phyloP scores from a whole-genome alignment of 1,139 yeast genomes.

The Arxiozyma telluris region DNA sequence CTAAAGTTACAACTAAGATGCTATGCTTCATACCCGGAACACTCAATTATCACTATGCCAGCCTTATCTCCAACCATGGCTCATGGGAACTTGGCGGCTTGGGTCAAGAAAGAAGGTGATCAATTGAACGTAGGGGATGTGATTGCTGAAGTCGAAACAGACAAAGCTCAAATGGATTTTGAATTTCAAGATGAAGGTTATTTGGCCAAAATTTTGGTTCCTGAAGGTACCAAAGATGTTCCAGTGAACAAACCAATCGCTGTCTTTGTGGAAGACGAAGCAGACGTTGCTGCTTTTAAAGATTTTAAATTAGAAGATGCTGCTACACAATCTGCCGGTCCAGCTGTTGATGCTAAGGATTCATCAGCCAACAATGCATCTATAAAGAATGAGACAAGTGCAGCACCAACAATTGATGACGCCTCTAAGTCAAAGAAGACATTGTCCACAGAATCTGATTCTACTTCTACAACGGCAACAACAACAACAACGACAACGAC shows the following conservation, averaged over 20 bases:
- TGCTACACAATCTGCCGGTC: slow-evolving; percentile 21
- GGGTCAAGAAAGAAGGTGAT: slow-evolving; percentile 89
- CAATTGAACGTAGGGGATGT: slow-evolving; percentile 83
- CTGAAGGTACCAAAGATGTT: slow-evolving; percentile 80
- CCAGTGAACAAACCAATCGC: slow-evolving; percentile 96
- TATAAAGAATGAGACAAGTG: not conserved
- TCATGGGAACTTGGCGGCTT: slow-evolving; percentile 79
- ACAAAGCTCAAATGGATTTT: slow-evolving; percentile 97
- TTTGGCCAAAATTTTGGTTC: slow-evolving; percentile 82
- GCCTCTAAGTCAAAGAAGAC: slow-evolving; percentile 8
- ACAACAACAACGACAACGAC: not conserved
- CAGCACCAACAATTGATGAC: not conserved
- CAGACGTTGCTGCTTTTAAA: slow-evolving; percentile 79
- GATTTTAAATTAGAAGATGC: slow-evolving; percentile 84
- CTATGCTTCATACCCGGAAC: slow-evolving; percentile 46
- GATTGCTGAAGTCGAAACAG: slow-evolving; percentile 95
- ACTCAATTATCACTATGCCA: slow-evolving; percentile 58
- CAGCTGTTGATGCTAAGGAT: not conserved
- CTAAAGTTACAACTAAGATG: slow-evolving; percentile 17
- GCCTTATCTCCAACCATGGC: slow-evolving; percentile 98
- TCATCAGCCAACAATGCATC: slow-evolving; percentile 2
- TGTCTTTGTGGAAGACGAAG: slow-evolving; percentile 83
- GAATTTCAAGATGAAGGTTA: slow-evolving; percentile 98
- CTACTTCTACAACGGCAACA: not conserved
- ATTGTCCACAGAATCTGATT: not conserved